Evolutionary conservation across 2,329 filamentous ascomycete species (phyloP), one percentile per base, ranked within the genome.

Genomic region (Phaeosphaeriaceae sp.): DNA sequence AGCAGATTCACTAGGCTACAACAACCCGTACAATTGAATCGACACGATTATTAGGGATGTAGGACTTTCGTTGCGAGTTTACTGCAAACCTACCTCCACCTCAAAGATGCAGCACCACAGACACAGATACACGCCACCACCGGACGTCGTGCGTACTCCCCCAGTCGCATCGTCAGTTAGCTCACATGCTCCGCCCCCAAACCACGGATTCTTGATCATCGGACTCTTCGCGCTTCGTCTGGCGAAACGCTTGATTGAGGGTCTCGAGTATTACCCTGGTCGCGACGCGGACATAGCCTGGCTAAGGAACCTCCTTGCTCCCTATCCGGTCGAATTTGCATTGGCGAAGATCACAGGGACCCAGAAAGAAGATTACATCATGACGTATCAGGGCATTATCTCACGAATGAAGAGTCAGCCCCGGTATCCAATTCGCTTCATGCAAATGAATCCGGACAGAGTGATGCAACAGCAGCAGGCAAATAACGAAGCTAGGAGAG

Each of bases 211-310:
- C 37, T 43, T 66, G 16, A 58, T 68, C 33, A 26, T 68, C n/a
- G 58, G 57, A 8, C 56, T 68, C 3, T 68, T 68, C 38, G 56
- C 63, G 0, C 53, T 67, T 2, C 64, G 63, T 6, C 49, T 66
- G 6, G 36, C 63, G 2, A 51, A 48, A 4, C 46, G 40, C 6
- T 41, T 67, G 4, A 53, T 67, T 26, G 26, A 54, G 9, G 23
- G 46, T 2, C 57, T 68, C 3, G 53, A 57, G 1, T 18, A 39
- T 6, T 67, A 66, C 16, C 17, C 48, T 3, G 48, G 40, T 3
- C 58, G 51, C 1, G 36, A 47, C 18, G 18, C 40, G 2, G 64
- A 67, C n/a, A 26, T 64, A 0, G 20, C 15, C 26, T 68, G 64
- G 65, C 40, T 68, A 9, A 18, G 35, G 20, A 30, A 48, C 8